Conservation (phyloP, 371 early-diverging fungal species). For the Mucor saturninus region DNA sequence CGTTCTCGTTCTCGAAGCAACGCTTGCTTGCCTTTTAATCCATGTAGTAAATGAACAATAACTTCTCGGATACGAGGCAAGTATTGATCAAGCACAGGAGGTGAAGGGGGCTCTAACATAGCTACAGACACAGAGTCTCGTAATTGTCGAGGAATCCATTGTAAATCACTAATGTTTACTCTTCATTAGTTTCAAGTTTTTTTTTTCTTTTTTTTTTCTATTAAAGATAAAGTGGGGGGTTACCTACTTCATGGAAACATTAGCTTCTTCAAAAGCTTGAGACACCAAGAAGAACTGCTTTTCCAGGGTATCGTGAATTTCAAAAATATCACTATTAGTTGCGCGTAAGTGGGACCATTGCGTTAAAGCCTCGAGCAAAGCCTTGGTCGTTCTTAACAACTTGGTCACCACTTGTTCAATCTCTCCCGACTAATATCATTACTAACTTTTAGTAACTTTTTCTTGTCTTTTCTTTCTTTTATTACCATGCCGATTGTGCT, state of each 20-base stretch:
- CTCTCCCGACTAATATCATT: slow-evolving; percentile 42
- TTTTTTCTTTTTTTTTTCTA: too few relatives aligned
- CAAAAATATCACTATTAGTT: slow-evolving; percentile 56
- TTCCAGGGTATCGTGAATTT: slow-evolving; percentile 61
- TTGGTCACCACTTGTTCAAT: slow-evolving; percentile 68
- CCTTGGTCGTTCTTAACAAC: slow-evolving; percentile 62
- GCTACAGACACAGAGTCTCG: slow-evolving; percentile 58
- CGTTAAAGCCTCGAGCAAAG: slow-evolving; percentile 63
- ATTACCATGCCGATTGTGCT: slow-evolving; percentile 29
- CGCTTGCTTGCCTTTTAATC: slow-evolving; percentile 64
- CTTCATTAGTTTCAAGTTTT: neutral
- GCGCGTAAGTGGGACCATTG: slow-evolving; percentile 58
- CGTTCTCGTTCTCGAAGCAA: slow-evolving; percentile 48
- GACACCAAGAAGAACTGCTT: slow-evolving; percentile 61
- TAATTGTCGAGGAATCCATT: slow-evolving; percentile 63
- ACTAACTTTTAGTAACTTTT: neutral
- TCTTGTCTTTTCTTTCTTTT: too few relatives aligned
- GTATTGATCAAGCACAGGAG: slow-evolving; percentile 55
- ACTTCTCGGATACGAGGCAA: slow-evolving; percentile 67
- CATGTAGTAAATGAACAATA: slow-evolving; percentile 66
- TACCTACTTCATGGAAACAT: slow-evolving; percentile 58
- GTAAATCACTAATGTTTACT: slow-evolving; percentile 49
- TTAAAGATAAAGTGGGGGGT: neutral
- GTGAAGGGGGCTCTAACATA: slow-evolving; percentile 61
- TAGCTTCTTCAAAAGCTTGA: slow-evolving; percentile 61